Percentiles rank a stretch among this genome's conserved stretches.
Evolutionary conservation across 2,329 filamentous ascomycete genomes (phyloP).

Genomic region (Aspergillus clavatus): DNA sequence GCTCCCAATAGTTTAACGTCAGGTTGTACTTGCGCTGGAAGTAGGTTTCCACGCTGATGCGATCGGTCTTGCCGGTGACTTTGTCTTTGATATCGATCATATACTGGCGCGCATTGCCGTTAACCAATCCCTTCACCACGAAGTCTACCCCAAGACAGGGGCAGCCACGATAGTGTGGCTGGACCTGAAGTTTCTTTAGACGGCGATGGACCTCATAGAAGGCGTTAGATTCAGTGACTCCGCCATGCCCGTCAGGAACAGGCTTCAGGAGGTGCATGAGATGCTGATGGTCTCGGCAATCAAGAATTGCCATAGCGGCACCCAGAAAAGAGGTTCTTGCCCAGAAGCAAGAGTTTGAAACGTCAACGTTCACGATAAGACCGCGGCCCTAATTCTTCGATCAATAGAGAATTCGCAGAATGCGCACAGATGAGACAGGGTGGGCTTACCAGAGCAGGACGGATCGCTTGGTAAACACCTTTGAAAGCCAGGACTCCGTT

Average conservation of each 20-base stretch:
- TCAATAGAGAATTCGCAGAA: conserved; percentile 14
- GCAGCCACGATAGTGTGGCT: conserved; percentile 33
- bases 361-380: conserved; percentile 81
- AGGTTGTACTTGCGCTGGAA: conserved; percentile 51
- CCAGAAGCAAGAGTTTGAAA: conserved; percentile 91
- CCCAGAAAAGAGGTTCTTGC: conserved; percentile 38
- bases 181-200: conserved; percentile 36
- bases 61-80: conserved; percentile 40
- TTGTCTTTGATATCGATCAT: conserved; percentile 40
- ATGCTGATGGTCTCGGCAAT: conserved; percentile 28
- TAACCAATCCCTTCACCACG: conserved; percentile 48
- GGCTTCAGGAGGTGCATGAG: conserved; percentile 24
- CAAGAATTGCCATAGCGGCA: conserved; percentile 31
- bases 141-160: conserved; percentile 40
- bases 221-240: conserved; percentile 17
- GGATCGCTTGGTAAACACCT: conserved; percentile 81
- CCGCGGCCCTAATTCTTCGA: conserved; percentile 49
- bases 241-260: conserved; percentile 21
- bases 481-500: conserved; percentile 72
- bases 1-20: conserved; percentile 39
- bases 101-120: conserved; percentile 40
- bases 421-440: conserved; percentile 2
- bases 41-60: conserved; percentile 56
- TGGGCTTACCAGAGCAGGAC: conserved; percentile 58
- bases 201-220: conserved; percentile 27